Conservation (phyloP, 805 yeast genomes). For the Suhomyces sp. region DNA sequence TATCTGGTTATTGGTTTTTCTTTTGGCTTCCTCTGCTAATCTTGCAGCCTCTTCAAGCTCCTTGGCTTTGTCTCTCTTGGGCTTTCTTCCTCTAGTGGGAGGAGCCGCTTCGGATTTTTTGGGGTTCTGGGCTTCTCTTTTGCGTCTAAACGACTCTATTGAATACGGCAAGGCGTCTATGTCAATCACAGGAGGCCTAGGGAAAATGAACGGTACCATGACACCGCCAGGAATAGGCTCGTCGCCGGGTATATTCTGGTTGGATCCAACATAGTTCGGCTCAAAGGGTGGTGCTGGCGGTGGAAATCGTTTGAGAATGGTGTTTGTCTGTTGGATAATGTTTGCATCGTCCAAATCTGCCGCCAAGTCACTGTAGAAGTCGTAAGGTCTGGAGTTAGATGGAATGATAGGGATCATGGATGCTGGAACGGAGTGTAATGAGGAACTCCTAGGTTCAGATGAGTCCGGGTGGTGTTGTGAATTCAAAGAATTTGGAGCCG, state of each 20-base stretch:
- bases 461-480: background rate
- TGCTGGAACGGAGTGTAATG: constrained; percentile 35
- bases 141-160: constrained; percentile 7
- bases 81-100: constrained; percentile 2
- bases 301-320: constrained; percentile 28
- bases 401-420: constrained; percentile 34
- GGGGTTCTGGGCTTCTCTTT: background rate
- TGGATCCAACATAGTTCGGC: constrained; percentile 1
- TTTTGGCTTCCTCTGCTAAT: background rate
- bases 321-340: constrained; percentile 17
- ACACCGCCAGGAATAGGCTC: constrained; percentile 22
- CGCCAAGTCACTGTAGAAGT: constrained; percentile 36
- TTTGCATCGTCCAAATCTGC: constrained; percentile 12
- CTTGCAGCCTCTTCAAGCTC: constrained; percentile 5
- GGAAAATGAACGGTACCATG: constrained; percentile 44
- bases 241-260: constrained; percentile 2
- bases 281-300: constrained; percentile 39
- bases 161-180: constrained; percentile 22
- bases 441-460: background rate
- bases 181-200: constrained; percentile 37
- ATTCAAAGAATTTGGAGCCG: background rate
- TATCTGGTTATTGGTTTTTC: background rate
- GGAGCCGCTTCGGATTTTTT: background rate
- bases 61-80: constrained; percentile 1
- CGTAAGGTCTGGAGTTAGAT: constrained; percentile 25